Base-by-base conservation (phyloP, 768 basidiomycete genomes). In the Rhodosporidiobolus odoratus region DNA sequence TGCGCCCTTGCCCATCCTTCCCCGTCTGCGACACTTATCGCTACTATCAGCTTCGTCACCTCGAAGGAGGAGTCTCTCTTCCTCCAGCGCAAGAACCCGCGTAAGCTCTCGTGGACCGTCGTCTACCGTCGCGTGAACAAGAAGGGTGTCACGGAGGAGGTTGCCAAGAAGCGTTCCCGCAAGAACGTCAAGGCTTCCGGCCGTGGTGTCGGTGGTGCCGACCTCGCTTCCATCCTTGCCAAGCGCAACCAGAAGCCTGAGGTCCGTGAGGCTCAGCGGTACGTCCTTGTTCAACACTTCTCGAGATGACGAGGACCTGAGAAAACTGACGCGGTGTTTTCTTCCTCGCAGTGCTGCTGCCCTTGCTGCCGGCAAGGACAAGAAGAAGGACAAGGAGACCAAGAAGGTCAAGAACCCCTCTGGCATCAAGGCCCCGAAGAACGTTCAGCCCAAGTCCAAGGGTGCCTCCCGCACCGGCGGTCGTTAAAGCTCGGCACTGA, bases 91-190 rank as follows among this genome's bases (percentile, higher is more conserved):
- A 99, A 99, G 85, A 98, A 99, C 85, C 96, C 96, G 62, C 91
- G 96, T 80, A 98, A 98, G 87, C 93, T 98, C 83, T 89, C 95
- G 74, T 98, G 95, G 95, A 98, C 95, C 62, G 78, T 78, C 68
- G 74, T 89, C 72, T 95, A 90, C 86, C 89, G 91, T 75, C 89
- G 93, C 77, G 91, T 96, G 89, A 96, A 98, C 87, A 96, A 95
- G 88, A 99, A 99, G 88, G 96, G 96, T 81, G 87, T 98, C 81
- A 93, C 93, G 60, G 95, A 98, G 83, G 95, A 98, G 83, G 90
- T 94, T 62, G 92, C 93, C 78, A 99, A 98, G 92, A 97, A 96
- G 85, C 89, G 95, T 75, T 90, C 90, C 60, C 90, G 94, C 82
- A 88, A 89, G 82, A 92, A 91, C 74, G 92, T 98, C 79, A 99